These are phyloP conservation scores for Symbiotaphrina buchneri DNA, from an alignment of 495 filamentous ascomycete species.

Conservation along the genomic window DNA sequence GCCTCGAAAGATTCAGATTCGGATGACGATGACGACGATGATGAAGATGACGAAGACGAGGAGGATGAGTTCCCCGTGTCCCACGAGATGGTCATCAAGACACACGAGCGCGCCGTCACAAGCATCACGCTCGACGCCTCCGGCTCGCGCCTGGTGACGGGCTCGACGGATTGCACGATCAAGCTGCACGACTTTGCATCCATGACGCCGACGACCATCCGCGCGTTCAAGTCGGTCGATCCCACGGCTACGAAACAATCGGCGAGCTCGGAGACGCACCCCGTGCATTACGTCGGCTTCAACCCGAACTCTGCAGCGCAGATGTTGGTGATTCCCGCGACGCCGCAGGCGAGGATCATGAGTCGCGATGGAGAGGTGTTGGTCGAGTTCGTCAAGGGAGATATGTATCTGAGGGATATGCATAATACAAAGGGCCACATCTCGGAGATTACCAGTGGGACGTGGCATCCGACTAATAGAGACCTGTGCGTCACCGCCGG, in stretches of 20 bases:
- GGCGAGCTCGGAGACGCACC: constrained; percentile 56
- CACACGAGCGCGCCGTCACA: constrained; percentile 77
- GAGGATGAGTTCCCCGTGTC: constrained; percentile 85
- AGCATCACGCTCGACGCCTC: constrained; percentile 64
- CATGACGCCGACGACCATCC: constrained; percentile 83
- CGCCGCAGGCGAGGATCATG: constrained; percentile 73
- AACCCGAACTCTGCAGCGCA: constrained; percentile 61
- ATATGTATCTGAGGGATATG: constrained; percentile 95
- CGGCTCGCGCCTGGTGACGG: constrained; percentile 65
- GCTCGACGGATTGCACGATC: constrained; percentile 72
- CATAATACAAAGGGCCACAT: constrained; percentile 93
- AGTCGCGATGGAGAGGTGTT: constrained; percentile 69
- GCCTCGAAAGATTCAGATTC: constrained; percentile 12
- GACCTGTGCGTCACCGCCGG: constrained; percentile 75
- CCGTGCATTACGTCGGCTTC: constrained; percentile 69
- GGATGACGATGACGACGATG: constrained; percentile 23
- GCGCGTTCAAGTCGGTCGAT: constrained; percentile 83
- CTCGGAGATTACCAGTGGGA: constrained; percentile 65
- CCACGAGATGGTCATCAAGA: constrained; percentile 78
- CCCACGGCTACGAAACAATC: constrained; percentile 57
- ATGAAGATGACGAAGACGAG: constrained; percentile 40
- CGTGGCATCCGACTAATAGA: constrained; percentile 69
- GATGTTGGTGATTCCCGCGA: constrained; percentile 68
- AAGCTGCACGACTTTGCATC: constrained; percentile 91
- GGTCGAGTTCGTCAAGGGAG: constrained; percentile 81